Base-by-base conservation (phyloP, 2,329 filamentous ascomycete genomes). In the Paracoccidioides brasiliensis region DNA sequence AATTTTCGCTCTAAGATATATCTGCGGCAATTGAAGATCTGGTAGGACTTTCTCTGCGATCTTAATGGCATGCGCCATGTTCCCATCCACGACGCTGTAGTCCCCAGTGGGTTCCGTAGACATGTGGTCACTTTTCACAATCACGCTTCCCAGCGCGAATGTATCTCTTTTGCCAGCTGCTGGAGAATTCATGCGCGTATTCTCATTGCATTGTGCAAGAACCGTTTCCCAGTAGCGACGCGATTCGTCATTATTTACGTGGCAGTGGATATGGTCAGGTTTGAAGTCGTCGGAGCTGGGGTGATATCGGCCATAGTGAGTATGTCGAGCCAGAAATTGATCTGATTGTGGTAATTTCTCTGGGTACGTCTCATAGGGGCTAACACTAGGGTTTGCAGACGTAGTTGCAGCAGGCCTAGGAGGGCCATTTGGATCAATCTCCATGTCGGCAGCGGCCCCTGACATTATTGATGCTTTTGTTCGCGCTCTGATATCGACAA, bases 281-380 rank as follows among this genome's bases (percentile, higher is more conserved):
- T 60, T 63, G 58, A 72, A 73, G 56, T 73, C 70, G 53, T 65
- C 63, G 33, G 62, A 56, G 22, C 61, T 62, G 9, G 68, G 66
- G 22, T 59, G 55, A 57, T 70, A 71, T 15, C 68, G 68, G 28
- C 69, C 68, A 59, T 69, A 70, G 5, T 67, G 62, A 52, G 62
- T 57, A 50, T 65, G 69, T 53, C 63, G 64, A 41, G 60, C 59
- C 30, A 70, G 58, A 55, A 69, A 71, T 1, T 66, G 64, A 54
- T 71, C 70, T 33, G 69, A 64, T 38, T 60, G 59, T 3, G 67
- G 64, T 45, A 72, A 64, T 30, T 55, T 57, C 10, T 65, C 59
- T 35, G 63, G 62, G 43, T 67, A 62, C 40, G 68, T 68, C 59
- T 70, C 70, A 60, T 72, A 71, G 5, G 69, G 67, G 56, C 65